Evolutionary conservation across 2,329 filamentous ascomycete species (phyloP), one percentile per base, ranked within the genome.

Genomic region (Arthrobotrys musiformis): DNA sequence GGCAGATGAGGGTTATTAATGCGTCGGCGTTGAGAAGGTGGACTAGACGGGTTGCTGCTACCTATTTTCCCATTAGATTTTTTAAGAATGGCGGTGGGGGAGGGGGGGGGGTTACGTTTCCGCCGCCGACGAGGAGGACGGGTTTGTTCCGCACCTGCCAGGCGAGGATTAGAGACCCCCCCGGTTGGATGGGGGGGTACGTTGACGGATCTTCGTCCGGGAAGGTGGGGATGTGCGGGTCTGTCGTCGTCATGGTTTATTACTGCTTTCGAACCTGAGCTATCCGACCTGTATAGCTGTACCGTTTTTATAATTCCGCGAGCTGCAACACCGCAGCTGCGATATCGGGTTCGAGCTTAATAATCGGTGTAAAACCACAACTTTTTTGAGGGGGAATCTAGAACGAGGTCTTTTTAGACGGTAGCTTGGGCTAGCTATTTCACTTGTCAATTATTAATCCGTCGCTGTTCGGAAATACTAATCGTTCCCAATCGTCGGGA

Each of bases 11-110:
- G 19, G 91, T 94, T 69, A 99, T 92, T 83, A 89, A 89, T 82
- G 94, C 95, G 82, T 98, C 94, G 84, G 95, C 95, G 83, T 97
- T 96, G 84, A 97, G 93, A 78, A 94, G 91, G 85, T 97, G 93
- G 77, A 97, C 88, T 81, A 99, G 97, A 78, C 95, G 93, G 69
- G 94, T 94, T 68, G 95, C 94, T 75, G 95, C 95, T 79, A 99
- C 95, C 95, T 98, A 83, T 75, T 48, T 1, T 24, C 24, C 5
- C 13, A 24, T 26, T 46, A 2, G n/a, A 42, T 42, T 6, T 42
- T 4, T 1, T 42, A 17, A 40, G 37, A 40, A 40, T 2, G 13
- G 15, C 8, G 2, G 15, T 40, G 17, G 26, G 42, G n/a, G 44
- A 33, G 52, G 66, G 28, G 68, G 70, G 58, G 56, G 37, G 61